Evolutionary conservation across 148 eudicot species (phyloP), one percentile per base, ranked within the genome.

Genomic region (Heliamphora exappendiculata): DNA sequence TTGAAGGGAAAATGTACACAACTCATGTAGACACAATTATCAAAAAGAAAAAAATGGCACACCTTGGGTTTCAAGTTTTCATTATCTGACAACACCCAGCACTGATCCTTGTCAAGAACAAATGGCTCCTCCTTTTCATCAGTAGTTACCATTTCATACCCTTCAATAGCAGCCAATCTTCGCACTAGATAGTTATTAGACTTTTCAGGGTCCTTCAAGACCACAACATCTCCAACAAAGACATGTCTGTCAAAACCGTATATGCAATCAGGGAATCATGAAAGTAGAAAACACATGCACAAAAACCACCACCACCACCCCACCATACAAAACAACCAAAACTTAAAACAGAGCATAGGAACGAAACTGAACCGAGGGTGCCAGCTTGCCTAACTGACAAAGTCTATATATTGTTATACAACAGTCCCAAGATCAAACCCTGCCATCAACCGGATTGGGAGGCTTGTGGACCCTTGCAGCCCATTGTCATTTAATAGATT

Each of bases 41-140:
- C 62, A 33, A 50, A n/a, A 68, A 49, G 74, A 16, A 67, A 37
- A 58, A 41, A 60, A 63, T 26, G 54, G 34, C 12, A 59, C 83
- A 94, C 97, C 97, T 92, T 88, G 54, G 94, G 91, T 84, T 88
- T 87, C 80, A 94, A 66, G 51, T 75, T 83, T 74, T 89, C 91
- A 82, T 94, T 94, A 81, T 94, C 98, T 4, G 97, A 81, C 66
- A 94, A 64, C 73, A 92, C 96, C 97, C 98, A 94, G 81, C 98
- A 94, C 76, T 94, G 84, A 79, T 91, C 85, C 82, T 88, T 81
- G 34, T 94, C 89, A 70, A 94, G 93, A 78, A 92, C 79, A 67
- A 94, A 94, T 70, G 98, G 94, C 72, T 94, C 93, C 33, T 94
- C 98, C 69, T 92, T 91, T 78, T 91, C 97, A 78, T 92, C 96